Evolutionary conservation across 2,329 filamentous ascomycete species (phyloP), one percentile per base, ranked within the genome.

Genomic region (Hymenoscyphus salicellus): DNA sequence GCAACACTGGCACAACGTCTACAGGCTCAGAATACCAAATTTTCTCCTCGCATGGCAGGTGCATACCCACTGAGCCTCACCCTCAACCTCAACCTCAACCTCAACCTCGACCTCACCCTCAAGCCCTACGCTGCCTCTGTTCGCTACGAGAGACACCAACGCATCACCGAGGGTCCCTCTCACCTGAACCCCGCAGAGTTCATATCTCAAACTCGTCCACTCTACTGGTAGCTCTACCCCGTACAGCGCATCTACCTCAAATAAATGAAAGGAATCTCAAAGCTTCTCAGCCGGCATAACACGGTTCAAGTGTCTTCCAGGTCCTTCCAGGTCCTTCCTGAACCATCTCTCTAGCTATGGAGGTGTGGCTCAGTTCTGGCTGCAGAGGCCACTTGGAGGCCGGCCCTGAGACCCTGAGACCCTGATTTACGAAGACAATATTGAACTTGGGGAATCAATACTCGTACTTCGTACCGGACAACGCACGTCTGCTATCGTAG

Each of bases 281-380:
- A n/a, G n/a, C 26, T 52, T 52, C 23, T 26, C 46, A 52, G 46
- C 46, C 20, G 46, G 46, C 46, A 52, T 52, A 52, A 52, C 46
- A 26, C 46, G 46, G 46, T 30, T 30, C 28, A 30, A 30, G 28
- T 30, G 28, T 20, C 46, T 23, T 52, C 20, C 20, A 52, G 46
- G 23, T 3, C 10, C 7, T 49, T 23, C 43, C 43, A 20, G 7
- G 46, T 14, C 46, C 46, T 23, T 23, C 41, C 46, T 23, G 11
- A 38, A 5, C 14, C 36, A 38, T 38, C 36, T 38, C 36, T 16
- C 36, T 23, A 52, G 46, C 46, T 52, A 14, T 8, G 4, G 10
- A 14, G 20, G 20, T 52, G 46, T 52, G 46, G 46, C 46, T 52
- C 46, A 52, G 46, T 52, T 52, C 20, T 26, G 14, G 20, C 46